These are phyloP conservation scores for Kandelia obovata DNA, from an alignment of 345 rosid species.

Conservation along the genomic window DNA sequence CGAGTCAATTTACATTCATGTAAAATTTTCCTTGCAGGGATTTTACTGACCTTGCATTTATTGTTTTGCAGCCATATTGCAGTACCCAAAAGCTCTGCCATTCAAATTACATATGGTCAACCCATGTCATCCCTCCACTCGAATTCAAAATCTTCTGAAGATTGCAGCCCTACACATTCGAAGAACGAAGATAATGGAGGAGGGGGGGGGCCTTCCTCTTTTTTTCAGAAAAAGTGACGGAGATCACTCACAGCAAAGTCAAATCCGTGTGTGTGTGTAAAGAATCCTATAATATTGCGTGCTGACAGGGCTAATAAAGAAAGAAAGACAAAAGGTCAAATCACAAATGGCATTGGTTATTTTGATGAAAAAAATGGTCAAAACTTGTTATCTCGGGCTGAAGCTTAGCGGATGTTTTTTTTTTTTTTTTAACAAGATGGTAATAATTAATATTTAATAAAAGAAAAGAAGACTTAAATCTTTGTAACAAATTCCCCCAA, in stretches of 20 bases:
- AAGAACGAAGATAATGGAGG: not conserved
- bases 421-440: no score
- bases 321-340: conserved; percentile 7
- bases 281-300: conserved; percentile 13
- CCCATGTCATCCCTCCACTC: not conserved
- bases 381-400: conserved; percentile 18
- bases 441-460: no score
- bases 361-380: conserved; percentile 17
- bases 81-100: no score
- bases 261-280: conserved; percentile 12
- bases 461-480: no score
- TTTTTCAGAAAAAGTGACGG: not conserved
- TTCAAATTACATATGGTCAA: not conserved
- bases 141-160: conserved; percentile 1
- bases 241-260: conserved; percentile 12
- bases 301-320: conserved; percentile 19
- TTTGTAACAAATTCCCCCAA: no score
- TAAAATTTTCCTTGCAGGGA: no score
- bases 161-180: not conserved
- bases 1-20: no score
- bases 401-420: no score
- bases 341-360: not conserved
- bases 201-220: no score
- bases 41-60: not conserved
- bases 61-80: not conserved